phyloP scores from a whole-genome alignment of 108 stramenopile species.

The Fragilaria crotonensis region DNA sequence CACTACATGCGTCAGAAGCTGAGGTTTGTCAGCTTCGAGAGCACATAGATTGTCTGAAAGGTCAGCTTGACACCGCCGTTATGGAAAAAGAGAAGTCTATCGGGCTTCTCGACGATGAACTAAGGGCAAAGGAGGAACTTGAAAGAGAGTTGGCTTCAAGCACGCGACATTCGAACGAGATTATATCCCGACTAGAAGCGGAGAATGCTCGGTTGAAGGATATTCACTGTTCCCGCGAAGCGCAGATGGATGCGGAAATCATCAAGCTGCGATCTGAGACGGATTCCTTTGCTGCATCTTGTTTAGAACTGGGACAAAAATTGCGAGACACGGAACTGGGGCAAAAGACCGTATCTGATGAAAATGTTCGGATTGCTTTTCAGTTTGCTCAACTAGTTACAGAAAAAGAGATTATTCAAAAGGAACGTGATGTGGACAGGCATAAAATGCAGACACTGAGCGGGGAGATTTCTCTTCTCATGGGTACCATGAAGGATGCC shows the following conservation, averaged over 20 bases:
- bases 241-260: not conserved
- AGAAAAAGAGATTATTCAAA: conserved; percentile 6
- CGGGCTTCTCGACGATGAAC: not conserved
- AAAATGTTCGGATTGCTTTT: conserved; percentile 15
- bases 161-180: not conserved
- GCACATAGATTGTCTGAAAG: not conserved
- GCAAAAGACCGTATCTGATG: conserved; percentile 6
- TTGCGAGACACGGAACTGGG: not conserved
- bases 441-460: not conserved
- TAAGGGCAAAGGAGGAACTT: not conserved
- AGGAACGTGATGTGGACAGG: not conserved
- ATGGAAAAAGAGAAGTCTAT: not conserved
- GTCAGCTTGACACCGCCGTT: not conserved
- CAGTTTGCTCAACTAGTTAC: conserved; percentile 10
- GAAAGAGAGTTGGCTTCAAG: not conserved
- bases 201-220: conserved; percentile 77
- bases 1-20: not conserved
- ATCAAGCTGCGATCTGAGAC: not conserved
- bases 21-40: not conserved
- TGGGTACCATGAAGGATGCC: conserved; percentile 1
- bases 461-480: conserved; percentile 2
- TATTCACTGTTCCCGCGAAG: conserved; percentile 64
- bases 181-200: conserved; percentile 6
- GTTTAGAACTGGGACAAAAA: not conserved
- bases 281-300: conserved; percentile 6